Evolutionary conservation across 345 rosid species (phyloP).

Genomic region (Viola odorata): DNA sequence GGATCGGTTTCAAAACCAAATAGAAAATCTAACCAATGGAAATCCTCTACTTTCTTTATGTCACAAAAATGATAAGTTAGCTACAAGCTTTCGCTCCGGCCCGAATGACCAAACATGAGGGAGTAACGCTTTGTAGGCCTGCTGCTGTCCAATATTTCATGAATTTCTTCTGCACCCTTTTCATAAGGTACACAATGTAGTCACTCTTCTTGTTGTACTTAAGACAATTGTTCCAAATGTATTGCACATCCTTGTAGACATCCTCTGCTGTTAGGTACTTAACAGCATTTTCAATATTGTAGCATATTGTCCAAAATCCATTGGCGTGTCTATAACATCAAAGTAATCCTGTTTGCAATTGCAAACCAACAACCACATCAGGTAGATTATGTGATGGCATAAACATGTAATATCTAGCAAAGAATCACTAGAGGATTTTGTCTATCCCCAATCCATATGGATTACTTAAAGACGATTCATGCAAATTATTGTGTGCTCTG

Average conservation of each 20-base stretch:
- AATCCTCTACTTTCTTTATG: too few species aligned
- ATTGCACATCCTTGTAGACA: constrained; percentile 77
- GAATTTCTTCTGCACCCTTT: constrained; percentile 88
- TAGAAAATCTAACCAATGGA: too few species aligned
- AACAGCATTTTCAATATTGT: constrained; percentile 52
- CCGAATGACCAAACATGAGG: too few species aligned
- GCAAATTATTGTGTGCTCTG: too few species aligned
- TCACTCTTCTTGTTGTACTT: constrained; percentile 90
- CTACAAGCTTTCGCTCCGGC: too few species aligned
- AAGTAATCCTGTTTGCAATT: constrained; percentile 59
- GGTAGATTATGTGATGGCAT: too few species aligned
- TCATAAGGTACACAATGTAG: constrained; percentile 87
- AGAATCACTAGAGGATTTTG: too few species aligned
- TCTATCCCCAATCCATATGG: too few species aligned
- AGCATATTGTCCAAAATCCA: constrained; percentile 95
- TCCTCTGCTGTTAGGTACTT: constrained; percentile 70
- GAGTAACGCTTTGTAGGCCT: constrained; percentile 19
- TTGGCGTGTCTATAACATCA: constrained; percentile 77
- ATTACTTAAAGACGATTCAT: too few species aligned
- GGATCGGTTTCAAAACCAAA: too few species aligned
- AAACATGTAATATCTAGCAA: too few species aligned
- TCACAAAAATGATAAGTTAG: too few species aligned
- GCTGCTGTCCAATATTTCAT: constrained; percentile 88
- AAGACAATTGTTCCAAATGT: constrained; percentile 87
- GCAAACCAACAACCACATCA: not conserved